Base-by-base conservation (phyloP, 352 stramenopile species). In the Phytophthora boehmeriae region DNA sequence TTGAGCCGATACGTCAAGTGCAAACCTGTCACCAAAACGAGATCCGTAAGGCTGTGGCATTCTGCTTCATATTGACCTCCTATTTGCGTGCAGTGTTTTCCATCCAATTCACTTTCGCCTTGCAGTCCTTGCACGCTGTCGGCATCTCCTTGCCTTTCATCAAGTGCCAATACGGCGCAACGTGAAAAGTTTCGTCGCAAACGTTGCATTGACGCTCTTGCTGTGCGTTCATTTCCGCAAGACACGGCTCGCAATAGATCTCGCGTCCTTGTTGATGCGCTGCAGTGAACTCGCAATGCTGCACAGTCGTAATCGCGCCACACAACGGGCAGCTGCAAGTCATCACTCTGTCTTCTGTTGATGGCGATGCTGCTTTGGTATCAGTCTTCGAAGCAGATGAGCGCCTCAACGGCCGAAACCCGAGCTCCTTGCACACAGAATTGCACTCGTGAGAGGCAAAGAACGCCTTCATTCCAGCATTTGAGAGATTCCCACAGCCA, bases 391-490 rank as follows among this genome's bases (percentile, higher is more conserved):
- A n/a, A 17, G 43, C 22, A n/a, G n/a, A n/a, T 2, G 47, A 22
- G 5, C 8, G n/a, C n/a, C 66, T 63, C 8, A 65, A 47, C 38
- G 66, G 36, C 8, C 54, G 14, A n/a, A 82, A 32, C 8, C n/a
- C 28, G 1, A 80, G 43, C n/a, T 57, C 35, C 10, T 6, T 49
- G 14, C 75, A 81, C 1, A 80, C 22, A 0, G 9, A 8, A 44
- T 81, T 84, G 39, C 72, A 84, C 30, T 66, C 1, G 25, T 81
- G 72, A 1, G 69, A 71, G 1, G 20, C 61, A 30, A 84, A 81
- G 49, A 84, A 84, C 0, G 51, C 43, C 4, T 54, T 32, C 60
- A 84, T 79, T 1, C 72, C 75, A 28, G 27, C 44, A 16, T 68
- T 36, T 2, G 35, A 46, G 8, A 70, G 32, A 19, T 84, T 80